Conservation (phyloP, 2,329 filamentous ascomycete genomes). For the Pyricularia sp. region DNA sequence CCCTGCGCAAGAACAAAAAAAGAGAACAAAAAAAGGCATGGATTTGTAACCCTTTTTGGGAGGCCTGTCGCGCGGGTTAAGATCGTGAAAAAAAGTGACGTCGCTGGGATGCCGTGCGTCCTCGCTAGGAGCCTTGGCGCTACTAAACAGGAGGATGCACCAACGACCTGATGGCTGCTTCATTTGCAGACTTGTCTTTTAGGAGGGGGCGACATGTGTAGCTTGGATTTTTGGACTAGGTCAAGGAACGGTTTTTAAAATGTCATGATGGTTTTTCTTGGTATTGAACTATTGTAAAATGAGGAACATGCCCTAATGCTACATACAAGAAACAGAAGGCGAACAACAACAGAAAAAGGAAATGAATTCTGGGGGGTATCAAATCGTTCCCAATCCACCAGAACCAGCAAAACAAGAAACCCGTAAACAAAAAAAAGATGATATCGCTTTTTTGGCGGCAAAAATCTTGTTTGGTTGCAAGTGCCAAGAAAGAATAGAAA, state of each 20-base stretch:
- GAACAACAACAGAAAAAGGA: background rate
- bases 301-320: background rate
- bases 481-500: background rate
- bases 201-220: background rate
- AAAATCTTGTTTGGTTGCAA: background rate
- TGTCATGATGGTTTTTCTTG: background rate
- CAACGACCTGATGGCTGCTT: background rate
- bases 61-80: background rate
- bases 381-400: background rate
- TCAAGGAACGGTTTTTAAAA: background rate
- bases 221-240: too few species aligned
- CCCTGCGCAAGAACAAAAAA: too few species aligned
- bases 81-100: background rate
- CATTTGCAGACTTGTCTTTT: background rate
- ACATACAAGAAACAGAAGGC: background rate
- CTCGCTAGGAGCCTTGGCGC: background rate
- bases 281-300: background rate
- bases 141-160: background rate
- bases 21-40: too few species aligned
- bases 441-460: background rate
- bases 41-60: too few species aligned
- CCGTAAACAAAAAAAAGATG: background rate
- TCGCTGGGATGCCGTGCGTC: background rate
- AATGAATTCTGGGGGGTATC: background rate
- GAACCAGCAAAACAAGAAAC: background rate